Conservation (phyloP, 2,329 filamentous ascomycete genomes). For the Cadophora luteo-olivacea region DNA sequence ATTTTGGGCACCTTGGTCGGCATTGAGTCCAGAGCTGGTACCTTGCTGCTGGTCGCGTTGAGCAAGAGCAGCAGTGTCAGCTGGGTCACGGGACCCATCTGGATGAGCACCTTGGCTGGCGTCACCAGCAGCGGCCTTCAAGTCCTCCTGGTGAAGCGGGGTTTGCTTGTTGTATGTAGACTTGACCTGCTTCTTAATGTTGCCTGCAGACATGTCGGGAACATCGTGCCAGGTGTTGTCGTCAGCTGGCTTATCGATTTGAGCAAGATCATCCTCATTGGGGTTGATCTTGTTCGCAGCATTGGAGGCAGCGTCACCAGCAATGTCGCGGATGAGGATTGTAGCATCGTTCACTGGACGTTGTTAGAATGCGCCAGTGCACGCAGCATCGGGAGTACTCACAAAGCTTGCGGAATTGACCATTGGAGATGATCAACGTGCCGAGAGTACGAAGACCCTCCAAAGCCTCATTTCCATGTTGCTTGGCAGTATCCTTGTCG, state of each 20-base stretch:
- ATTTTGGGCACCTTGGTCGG: slow-evolving; percentile 51
- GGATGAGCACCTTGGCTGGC: slow-evolving; percentile 64
- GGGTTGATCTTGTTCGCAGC: slow-evolving; percentile 79
- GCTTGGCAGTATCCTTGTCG: slow-evolving; percentile 77
- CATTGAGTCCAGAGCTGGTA: slow-evolving; percentile 56
- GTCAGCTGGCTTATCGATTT: slow-evolving; percentile 83
- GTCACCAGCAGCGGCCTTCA: slow-evolving; percentile 63
- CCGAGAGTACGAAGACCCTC: slow-evolving; percentile 88
- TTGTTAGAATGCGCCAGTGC: slow-evolving; percentile 1
- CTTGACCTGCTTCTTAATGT: slow-evolving; percentile 72
- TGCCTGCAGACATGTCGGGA: slow-evolving; percentile 75
- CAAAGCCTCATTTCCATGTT: slow-evolving; percentile 83
- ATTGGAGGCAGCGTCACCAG: slow-evolving; percentile 84
- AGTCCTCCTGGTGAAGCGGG: slow-evolving; percentile 61
- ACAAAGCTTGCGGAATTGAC: slow-evolving; percentile 61
- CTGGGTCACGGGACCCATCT: slow-evolving; percentile 58
- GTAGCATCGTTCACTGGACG: slow-evolving; percentile 74
- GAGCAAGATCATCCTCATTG: slow-evolving; percentile 74
- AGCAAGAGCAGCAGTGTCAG: slow-evolving; percentile 56
- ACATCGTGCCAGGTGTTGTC: slow-evolving; percentile 95
- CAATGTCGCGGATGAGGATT: slow-evolving; percentile 86
- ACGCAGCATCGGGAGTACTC: slow-evolving; percentile 10
- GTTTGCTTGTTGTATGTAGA: slow-evolving; percentile 60
- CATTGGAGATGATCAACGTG: slow-evolving; percentile 90
- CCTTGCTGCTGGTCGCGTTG: slow-evolving; percentile 54